Evolutionary conservation across 2,329 filamentous ascomycete genomes (phyloP).

Genomic region (Exserohilum rostratum): DNA sequence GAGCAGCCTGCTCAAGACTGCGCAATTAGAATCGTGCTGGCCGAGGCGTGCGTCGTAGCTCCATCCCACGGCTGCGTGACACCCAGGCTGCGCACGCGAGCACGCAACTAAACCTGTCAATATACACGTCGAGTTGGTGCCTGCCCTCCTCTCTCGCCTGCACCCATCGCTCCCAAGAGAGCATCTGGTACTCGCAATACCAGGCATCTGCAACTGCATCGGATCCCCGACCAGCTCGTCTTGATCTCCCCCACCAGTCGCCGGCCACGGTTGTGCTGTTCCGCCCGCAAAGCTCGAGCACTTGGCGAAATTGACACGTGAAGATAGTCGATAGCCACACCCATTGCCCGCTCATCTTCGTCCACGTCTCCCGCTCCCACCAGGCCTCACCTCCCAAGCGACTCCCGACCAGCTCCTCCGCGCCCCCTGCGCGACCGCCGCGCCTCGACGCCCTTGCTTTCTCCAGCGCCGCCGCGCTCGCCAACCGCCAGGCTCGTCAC

Average conservation of each 20-base stretch:
- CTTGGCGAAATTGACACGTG: constrained; percentile 38
- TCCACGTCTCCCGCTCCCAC: constrained; percentile 21
- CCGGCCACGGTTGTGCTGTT: too few relatives aligned
- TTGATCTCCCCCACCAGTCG: neutral
- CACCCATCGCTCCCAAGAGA: constrained; percentile 21
- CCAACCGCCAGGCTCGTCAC: constrained; percentile 49
- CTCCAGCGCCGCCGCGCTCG: constrained; percentile 24
- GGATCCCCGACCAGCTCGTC: neutral
- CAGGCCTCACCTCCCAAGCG: constrained; percentile 18
- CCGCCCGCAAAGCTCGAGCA: constrained; percentile 13
- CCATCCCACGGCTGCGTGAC: constrained; percentile 16
- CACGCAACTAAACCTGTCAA: constrained; percentile 16
- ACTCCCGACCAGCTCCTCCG: constrained; percentile 22
- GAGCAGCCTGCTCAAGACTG: neutral
- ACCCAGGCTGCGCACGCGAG: constrained; percentile 43
- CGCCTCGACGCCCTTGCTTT: constrained; percentile 21
- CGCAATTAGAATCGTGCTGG: neutral
- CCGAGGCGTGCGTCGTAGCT: constrained; percentile 4
- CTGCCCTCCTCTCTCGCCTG: constrained; percentile 30
- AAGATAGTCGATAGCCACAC: constrained; percentile 30
- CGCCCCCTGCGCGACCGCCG: constrained; percentile 40
- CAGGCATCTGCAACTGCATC: neutral
- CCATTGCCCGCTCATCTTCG: constrained; percentile 16
- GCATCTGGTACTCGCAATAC: too few relatives aligned
- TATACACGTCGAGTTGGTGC: neutral